Evolutionary conservation across 768 basidiomycete genomes (phyloP), one percentile per base, ranked within the genome.

Genomic region (Dendrothele bispora): DNA sequence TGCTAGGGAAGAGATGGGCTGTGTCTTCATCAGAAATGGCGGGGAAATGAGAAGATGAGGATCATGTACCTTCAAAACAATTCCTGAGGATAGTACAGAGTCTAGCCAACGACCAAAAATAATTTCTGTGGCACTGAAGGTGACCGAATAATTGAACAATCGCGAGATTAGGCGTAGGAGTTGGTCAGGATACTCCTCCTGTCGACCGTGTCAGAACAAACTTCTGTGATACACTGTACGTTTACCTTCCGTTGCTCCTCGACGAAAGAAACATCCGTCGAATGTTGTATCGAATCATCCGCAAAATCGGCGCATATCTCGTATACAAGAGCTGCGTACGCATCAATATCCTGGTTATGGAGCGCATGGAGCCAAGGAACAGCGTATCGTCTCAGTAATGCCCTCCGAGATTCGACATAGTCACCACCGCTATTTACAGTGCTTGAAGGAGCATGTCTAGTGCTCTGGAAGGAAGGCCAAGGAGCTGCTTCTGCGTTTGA

Each of bases 351-450:
- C 44, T 79, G 78, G 40, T 83, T 72, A 61, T 89, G 85, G 21
- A 91, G 63, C 29, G 84, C 82, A 24, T 74, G 66, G 36, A 92
- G 67, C 91, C 91, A 93, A 18, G 76, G 78, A 15, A 71, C 60
- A 12, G 75, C 84, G 59, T 87, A 89, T 53, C 69, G 74, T 17
- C 63, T 56, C 42, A 82, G 63, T 18, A 92, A 63, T 2, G 69
- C 63, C 30, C 78, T 72, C 30, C 89, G 71, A 21, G 77, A 71
- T 14, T 79, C 75, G 37, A 88, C 69, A 60, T 90, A 92, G 52
- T 87, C 83, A 17, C 85, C 80, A 0, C 88, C 86, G 59, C 82
- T 86, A 46, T 76, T 77, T 6, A 67, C 64, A 11, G 77, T 70
- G 52, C 64, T 69, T 3, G 67, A 55, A 7, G 70, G 55, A 1